Conservation (phyloP, 2,329 filamentous ascomycete species). For the Neofusicoccum ribis region DNA sequence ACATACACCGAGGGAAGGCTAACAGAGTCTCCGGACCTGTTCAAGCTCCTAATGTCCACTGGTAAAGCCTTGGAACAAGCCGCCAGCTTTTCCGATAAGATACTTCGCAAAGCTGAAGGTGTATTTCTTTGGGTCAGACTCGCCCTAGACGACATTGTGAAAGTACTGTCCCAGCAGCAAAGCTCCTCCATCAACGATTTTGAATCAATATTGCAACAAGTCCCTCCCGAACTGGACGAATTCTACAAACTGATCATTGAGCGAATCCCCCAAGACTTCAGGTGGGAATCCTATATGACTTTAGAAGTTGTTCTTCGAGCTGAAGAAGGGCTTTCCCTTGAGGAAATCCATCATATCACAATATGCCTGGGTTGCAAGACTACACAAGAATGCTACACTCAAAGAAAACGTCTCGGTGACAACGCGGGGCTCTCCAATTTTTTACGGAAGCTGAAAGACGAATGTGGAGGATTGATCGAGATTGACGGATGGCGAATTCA, state of each 20-base stretch:
- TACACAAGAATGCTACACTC: neutral
- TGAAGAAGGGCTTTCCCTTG: neutral
- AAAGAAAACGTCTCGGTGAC: neutral
- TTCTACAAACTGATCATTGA: neutral
- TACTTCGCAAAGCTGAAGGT: neutral
- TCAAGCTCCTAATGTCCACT: neutral
- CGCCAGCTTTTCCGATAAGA: neutral
- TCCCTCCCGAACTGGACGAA: neutral
- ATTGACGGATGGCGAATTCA: neutral
- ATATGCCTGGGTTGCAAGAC: neutral
- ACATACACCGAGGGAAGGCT: slow-evolving; percentile 18
- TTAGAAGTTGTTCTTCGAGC: neutral
- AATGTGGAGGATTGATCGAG: neutral
- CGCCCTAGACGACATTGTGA: slow-evolving; percentile 4
- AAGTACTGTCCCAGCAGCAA: neutral
- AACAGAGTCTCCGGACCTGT: neutral
- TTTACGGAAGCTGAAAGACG: neutral
- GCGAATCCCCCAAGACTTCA: neutral
- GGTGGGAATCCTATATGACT: neutral
- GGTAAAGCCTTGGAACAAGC: neutral
- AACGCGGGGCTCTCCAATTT: neutral
- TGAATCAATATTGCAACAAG: neutral
- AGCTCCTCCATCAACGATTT: neutral
- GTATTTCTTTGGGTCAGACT: slow-evolving; percentile 20
- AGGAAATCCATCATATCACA: neutral